These are phyloP conservation scores for Leavenworthia alabamica DNA, from an alignment of 345 rosid species.

Conservation along the genomic window DNA sequence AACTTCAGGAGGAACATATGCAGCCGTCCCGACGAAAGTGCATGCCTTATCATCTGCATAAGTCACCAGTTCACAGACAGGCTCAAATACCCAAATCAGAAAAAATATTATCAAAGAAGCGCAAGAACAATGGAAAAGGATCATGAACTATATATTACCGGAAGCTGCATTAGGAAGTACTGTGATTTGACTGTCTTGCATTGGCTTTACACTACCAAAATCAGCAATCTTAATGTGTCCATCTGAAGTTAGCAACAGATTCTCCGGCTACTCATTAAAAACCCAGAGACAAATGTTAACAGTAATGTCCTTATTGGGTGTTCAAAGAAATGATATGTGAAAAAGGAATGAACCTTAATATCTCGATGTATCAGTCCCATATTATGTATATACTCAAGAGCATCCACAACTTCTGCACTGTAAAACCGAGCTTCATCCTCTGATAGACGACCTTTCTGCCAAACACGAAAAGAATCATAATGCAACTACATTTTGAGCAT, in stretches of 20 bases:
- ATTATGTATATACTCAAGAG: conserved; percentile 86
- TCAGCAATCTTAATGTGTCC: conserved; percentile 96
- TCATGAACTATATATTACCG: conserved; percentile 36
- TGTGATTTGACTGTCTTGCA: conserved; percentile 85
- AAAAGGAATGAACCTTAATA: conserved; percentile 58
- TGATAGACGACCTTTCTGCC: conserved; percentile 70
- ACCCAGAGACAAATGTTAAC: conserved; percentile 12
- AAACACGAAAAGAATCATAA: background rate
- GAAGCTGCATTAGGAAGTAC: conserved; percentile 93
- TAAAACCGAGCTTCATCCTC: conserved; percentile 94
- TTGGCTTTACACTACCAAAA: conserved; percentile 97
- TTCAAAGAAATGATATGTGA: background rate
- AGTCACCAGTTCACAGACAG: background rate
- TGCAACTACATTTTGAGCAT: background rate
- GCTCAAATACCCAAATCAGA: background rate
- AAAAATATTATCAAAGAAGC: background rate
- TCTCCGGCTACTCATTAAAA: conserved; percentile 76
- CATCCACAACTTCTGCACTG: conserved; percentile 87
- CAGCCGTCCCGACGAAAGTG: conserved; percentile 94
- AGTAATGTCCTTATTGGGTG: background rate
- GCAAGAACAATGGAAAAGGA: background rate
- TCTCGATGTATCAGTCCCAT: conserved; percentile 97
- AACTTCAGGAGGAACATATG: conserved; percentile 98
- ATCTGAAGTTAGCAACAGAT: conserved; percentile 65
- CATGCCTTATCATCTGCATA: conserved; percentile 86